Evolutionary conservation across 1,139 yeast genomes (phyloP).

Genomic region (Zygosaccharomyces sapae): DNA sequence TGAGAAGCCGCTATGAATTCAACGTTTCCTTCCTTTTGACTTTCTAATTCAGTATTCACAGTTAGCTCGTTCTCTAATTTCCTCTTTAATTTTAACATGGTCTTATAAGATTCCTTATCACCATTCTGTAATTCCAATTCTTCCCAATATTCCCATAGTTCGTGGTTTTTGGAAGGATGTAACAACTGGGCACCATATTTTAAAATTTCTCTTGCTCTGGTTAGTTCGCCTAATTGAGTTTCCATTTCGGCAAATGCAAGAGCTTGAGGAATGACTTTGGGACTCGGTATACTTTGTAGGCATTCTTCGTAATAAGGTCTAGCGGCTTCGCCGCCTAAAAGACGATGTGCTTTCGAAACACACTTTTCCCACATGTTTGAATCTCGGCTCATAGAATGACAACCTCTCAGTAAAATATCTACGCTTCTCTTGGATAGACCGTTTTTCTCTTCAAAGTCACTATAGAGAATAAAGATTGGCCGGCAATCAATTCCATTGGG

Average conservation of each 20-base stretch:
- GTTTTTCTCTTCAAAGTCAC: constrained; percentile 55
- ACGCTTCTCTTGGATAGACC: constrained; percentile 46
- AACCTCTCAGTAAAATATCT: constrained; percentile 43
- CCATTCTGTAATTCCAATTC: constrained; percentile 70
- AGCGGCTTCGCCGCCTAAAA: constrained; percentile 19
- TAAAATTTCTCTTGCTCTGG: constrained; percentile 60
- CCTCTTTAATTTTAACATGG: constrained; percentile 65
- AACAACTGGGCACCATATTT: constrained; percentile 46
- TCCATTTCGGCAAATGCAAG: constrained; percentile 34
- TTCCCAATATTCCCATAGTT: constrained; percentile 65
- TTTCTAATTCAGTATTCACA: constrained; percentile 37
- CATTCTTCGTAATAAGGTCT: constrained; percentile 30
- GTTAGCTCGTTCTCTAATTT: constrained; percentile 43
- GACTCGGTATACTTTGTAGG: constrained; percentile 26
- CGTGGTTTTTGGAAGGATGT: constrained; percentile 39
- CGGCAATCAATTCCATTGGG: constrained; percentile 41
- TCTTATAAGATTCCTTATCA: constrained; percentile 64
- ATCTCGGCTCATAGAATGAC: constrained; percentile 11
- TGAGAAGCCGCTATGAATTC: constrained; percentile 47
- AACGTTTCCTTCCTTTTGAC: constrained; percentile 36
- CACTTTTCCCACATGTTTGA: constrained; percentile 27
- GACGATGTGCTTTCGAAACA: constrained; percentile 15
- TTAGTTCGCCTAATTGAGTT: constrained; percentile 20
- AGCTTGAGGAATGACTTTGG: constrained; percentile 21
- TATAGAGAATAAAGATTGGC: constrained; percentile 52